phyloP scores from a whole-genome alignment of 345 rosid species.

The Hibiscus syriacus region DNA sequence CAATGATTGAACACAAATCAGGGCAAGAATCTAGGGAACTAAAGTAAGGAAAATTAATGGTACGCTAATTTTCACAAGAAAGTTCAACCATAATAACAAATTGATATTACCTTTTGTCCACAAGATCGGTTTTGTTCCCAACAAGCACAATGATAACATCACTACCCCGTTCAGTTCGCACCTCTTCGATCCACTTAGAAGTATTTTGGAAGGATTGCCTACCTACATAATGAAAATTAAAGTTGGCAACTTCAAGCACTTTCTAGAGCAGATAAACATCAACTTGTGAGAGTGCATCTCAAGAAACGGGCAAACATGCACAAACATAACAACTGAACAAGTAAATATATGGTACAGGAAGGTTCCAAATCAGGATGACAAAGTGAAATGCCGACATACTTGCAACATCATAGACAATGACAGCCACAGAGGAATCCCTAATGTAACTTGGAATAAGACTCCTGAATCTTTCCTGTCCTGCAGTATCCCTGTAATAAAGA shows the following conservation, averaged over 20 bases:
- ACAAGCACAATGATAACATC: conserved; percentile 85
- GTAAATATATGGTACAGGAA: background rate
- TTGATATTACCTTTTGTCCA: conserved; percentile 63
- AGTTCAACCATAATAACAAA: background rate
- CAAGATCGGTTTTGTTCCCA: conserved; percentile 87
- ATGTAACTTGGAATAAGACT: conserved; percentile 88
- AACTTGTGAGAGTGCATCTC: background rate
- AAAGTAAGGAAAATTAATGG: background rate
- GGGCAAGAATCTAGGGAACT: background rate
- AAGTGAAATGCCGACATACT: conserved; percentile 34
- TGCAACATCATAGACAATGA: conserved; percentile 82
- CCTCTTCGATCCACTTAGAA: conserved; percentile 83
- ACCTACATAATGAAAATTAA: conserved; percentile 34
- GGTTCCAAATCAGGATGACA: background rate
- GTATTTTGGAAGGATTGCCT: conserved; percentile 79
- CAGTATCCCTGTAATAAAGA: conserved; percentile 59
- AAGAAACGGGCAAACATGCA: background rate
- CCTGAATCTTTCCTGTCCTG: conserved; percentile 84
- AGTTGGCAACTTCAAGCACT: background rate
- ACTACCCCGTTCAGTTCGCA: conserved; percentile 84
- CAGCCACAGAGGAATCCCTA: conserved; percentile 83
- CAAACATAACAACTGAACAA: background rate
- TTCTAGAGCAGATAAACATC: background rate
- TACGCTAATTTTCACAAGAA: background rate
- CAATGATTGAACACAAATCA: background rate